Evolutionary conservation across 352 stramenopile genomes (phyloP), one percentile per base, ranked within the genome.

Genomic region (Saprolegnia diclina): DNA sequence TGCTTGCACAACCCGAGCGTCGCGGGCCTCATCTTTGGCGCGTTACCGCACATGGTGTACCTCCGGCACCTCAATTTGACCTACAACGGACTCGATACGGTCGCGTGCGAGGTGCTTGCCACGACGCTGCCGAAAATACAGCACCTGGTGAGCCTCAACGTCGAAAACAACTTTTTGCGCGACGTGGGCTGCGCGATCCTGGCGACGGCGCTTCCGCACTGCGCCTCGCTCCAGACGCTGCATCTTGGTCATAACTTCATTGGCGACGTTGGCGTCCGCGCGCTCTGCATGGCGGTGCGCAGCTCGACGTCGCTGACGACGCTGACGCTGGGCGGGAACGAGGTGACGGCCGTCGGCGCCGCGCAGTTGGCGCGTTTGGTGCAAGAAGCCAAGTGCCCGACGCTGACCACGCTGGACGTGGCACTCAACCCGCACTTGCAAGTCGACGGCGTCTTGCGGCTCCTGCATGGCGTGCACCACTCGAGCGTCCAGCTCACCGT

Each of bases 91-190:
- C 35, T 59, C 24, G 52, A 59, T 9, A 42, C 52, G 52, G 13
- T 40, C 24, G 52, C 52, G 24, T 59, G 52, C 35, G 52, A 59
- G 19, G 52, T 40, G 24, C 52, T 59, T 4, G 52, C 52, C 7
- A 19, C 35, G 16, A 3, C 11, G 11, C 19, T 59, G 19, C 52
- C 52, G 16, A 59, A 59, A 1, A 59, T 59, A 3, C 24, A 2
- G 3, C 52, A 11, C 11, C 52, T 59, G 1, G 11, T 13, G 11
- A 40, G 11, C 3, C 52, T 59, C 52, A 59, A 59, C 9, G 11
- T 59, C 35, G 52, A 59, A 24, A 59, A 59, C 35, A 59, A 59
- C 35, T 59, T 59, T 40, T 40, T 59, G 7, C 52, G 52, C 3
- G 35, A 59, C 35, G 52, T 59, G 11, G 52, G 52, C 13, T 16